Conservation (phyloP, 805 yeast genomes). For the Candida railenensis region DNA sequence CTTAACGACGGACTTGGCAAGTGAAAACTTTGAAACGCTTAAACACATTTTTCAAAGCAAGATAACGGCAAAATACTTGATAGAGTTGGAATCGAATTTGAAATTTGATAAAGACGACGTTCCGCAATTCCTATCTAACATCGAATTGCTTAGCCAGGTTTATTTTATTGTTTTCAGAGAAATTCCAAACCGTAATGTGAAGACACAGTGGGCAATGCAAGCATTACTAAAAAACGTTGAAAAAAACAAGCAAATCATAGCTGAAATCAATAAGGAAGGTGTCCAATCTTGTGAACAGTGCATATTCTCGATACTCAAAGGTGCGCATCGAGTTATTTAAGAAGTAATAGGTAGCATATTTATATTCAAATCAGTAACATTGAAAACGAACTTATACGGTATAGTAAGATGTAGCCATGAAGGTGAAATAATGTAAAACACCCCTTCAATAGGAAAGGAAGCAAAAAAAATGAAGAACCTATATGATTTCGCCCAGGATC, state of each 20-base stretch:
- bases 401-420: neutral
- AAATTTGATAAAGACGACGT: conserved; percentile 9
- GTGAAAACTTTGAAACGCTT: conserved; percentile 16
- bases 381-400: neutral
- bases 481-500: conserved; percentile 99
- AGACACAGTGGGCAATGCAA: conserved; percentile 19
- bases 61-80: conserved; percentile 15
- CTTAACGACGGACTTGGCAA: neutral
- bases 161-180: conserved; percentile 16
- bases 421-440: conserved; percentile 3
- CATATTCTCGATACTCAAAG: neutral
- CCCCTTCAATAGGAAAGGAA: conserved; percentile 4
- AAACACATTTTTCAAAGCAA: conserved; percentile 16
- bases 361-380: neutral
- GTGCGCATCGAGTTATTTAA: neutral
- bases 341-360: neutral
- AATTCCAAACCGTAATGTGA: conserved; percentile 13
- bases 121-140: conserved; percentile 14
- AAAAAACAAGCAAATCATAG: conserved; percentile 3
- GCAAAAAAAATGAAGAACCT: conserved; percentile 17
- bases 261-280: conserved; percentile 14
- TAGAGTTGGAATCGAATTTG: conserved; percentile 16
- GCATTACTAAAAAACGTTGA: conserved; percentile 12
- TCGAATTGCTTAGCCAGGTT: conserved; percentile 15
- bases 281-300: neutral